Evolutionary conservation across 257 asterid species (phyloP).

Genomic region (Primulina huaijiensis): DNA sequence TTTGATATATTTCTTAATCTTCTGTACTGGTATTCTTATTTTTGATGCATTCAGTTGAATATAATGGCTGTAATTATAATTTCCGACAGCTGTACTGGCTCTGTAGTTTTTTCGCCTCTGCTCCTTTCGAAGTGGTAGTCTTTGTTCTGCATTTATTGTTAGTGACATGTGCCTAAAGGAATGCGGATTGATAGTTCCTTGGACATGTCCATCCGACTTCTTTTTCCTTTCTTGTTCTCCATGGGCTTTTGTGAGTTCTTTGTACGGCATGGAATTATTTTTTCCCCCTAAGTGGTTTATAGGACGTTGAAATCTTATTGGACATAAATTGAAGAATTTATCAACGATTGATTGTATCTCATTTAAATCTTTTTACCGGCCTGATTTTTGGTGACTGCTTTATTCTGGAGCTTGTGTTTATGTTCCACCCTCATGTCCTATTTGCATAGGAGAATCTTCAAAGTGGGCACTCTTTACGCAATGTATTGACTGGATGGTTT

Average conservation of each 20-base stretch:
- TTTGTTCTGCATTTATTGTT: not conserved
- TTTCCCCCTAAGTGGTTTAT: not conserved
- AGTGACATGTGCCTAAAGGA: not conserved
- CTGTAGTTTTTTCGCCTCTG: slow-evolving; percentile 3
- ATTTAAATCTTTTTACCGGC: not conserved
- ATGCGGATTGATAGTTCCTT: not conserved
- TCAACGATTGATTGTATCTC: slow-evolving; percentile 5
- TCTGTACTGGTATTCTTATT: slow-evolving; percentile 13
- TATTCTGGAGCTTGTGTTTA: slow-evolving; percentile 17
- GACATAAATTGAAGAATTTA: not conserved
- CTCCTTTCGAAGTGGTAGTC: slow-evolving; percentile 10
- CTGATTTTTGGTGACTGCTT: slow-evolving; percentile 13
- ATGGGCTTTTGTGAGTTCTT: slow-evolving; percentile 3
- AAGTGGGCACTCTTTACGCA: slow-evolving; percentile 2
- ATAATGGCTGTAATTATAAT: not conserved
- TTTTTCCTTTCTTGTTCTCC: slow-evolving; percentile 8
- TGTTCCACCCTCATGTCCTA: not conserved
- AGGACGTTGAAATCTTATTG: not conserved
- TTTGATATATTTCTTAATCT: not conserved
- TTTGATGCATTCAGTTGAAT: slow-evolving; percentile 19
- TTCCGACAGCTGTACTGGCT: slow-evolving; percentile 1
- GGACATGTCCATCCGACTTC: not conserved
- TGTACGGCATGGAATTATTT: not conserved
- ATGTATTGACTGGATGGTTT: slow-evolving; percentile 2
- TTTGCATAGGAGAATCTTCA: slow-evolving; percentile 12